A percentile compares a stretch with the other conserved stretches of the same genome.
Conservation (phyloP, 805 yeast genomes). For the Ogataea salicorniae region DNA sequence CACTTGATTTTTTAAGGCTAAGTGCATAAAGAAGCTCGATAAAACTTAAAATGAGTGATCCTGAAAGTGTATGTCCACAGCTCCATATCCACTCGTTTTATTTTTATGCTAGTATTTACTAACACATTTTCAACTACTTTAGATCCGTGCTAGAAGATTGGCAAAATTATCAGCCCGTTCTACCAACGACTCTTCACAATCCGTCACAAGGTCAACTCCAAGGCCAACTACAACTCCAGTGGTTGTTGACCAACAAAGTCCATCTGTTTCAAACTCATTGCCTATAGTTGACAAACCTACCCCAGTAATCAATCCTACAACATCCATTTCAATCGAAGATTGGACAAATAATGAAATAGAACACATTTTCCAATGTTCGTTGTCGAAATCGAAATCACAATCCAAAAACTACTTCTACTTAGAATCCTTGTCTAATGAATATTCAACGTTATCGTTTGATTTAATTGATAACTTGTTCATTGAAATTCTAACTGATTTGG, state of each 20-base stretch:
- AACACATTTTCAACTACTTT: not conserved
- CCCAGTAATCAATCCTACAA: slow-evolving; percentile 7
- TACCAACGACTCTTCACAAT: slow-evolving; percentile 1
- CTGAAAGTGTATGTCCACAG: too few relatives aligned
- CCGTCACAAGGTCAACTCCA: not conserved
- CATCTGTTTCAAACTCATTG: not conserved
- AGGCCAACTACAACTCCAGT: not conserved
- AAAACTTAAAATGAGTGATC: too few relatives aligned
- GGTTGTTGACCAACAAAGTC: not conserved
- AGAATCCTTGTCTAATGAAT: slow-evolving; percentile 23
- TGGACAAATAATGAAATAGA: slow-evolving; percentile 40
- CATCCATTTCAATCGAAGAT: slow-evolving; percentile 19
- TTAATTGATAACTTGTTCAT: slow-evolving; percentile 47
- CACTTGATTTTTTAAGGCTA: too few relatives aligned
- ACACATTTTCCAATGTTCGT: slow-evolving; percentile 32
- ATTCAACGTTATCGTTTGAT: slow-evolving; percentile 23
- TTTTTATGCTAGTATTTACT: too few relatives aligned
- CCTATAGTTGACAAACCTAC: not conserved
- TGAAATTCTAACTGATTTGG: slow-evolving; percentile 52
- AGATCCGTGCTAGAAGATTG: slow-evolving; percentile 41
- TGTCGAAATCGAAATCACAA: slow-evolving; percentile 22
- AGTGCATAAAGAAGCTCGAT: too few relatives aligned
- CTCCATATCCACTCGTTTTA: too few relatives aligned
- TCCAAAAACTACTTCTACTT: slow-evolving; percentile 14
- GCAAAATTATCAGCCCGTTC: slow-evolving; percentile 37